Conservation (phyloP, 2,329 filamentous ascomycete genomes). For the Aphanoascus verrucosus region DNA sequence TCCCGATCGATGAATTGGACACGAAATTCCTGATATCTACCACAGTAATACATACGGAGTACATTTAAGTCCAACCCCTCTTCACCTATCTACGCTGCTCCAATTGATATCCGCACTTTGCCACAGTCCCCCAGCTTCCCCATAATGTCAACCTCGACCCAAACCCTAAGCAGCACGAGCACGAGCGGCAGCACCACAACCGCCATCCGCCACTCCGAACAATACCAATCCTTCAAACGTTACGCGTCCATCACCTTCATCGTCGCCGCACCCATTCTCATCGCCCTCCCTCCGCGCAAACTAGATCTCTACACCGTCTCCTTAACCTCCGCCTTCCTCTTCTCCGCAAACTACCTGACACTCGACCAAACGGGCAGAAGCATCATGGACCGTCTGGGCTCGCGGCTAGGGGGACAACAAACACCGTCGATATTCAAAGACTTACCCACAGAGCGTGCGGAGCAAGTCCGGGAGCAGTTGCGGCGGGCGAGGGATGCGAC, state of each 20-base stretch:
- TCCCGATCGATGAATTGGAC: too few relatives aligned
- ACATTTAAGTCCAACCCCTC: too few relatives aligned
- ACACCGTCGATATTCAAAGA: constrained; percentile 11
- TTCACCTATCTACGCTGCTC: too few relatives aligned
- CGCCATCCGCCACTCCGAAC: constrained; percentile 22
- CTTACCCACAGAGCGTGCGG: constrained; percentile 18
- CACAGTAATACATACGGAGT: too few relatives aligned
- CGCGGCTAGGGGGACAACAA: background rate
- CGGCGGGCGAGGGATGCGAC: constrained; percentile 11
- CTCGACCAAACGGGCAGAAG: constrained; percentile 32
- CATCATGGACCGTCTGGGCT: constrained; percentile 26
- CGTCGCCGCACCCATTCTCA: constrained; percentile 25
- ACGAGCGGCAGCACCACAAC: constrained; percentile 13
- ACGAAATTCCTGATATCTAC: too few relatives aligned
- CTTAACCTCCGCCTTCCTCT: constrained; percentile 18
- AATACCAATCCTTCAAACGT: constrained; percentile 33
- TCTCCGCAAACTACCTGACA: constrained; percentile 18
- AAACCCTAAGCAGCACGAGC: constrained; percentile 6
- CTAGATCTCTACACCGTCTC: constrained; percentile 15
- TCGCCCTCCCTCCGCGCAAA: constrained; percentile 11
- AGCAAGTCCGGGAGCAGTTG: constrained; percentile 17
- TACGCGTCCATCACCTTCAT: constrained; percentile 31
- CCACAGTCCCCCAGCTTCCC: too few relatives aligned
- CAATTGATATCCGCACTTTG: too few relatives aligned
- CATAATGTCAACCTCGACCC: constrained; percentile 7